Percentiles rank a stretch among this genome's conserved stretches.
Evolutionary conservation across 139 green algal species (phyloP).

Genomic region (Ettlia oleoabundans): DNA sequence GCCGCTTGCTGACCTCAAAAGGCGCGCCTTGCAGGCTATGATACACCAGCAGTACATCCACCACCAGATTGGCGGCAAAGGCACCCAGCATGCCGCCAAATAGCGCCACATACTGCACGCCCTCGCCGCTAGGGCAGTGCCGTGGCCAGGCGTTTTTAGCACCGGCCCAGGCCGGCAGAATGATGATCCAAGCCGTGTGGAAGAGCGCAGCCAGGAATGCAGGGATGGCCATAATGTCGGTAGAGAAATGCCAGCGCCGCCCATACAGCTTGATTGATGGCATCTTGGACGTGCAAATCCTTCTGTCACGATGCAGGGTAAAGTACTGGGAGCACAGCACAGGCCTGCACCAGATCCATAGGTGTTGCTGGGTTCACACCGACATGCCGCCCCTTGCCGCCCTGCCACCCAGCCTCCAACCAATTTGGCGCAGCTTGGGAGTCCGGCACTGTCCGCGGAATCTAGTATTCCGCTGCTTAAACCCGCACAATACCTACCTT

Average conservation of each 20-base stretch:
- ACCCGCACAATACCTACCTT: too few relatives aligned
- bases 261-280: conserved; percentile 47
- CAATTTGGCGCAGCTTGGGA: too few relatives aligned
- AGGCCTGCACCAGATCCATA: background rate
- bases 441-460: too few relatives aligned
- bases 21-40: conserved; percentile 35
- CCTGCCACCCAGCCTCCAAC: too few relatives aligned
- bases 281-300: too few relatives aligned
- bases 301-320: too few relatives aligned
- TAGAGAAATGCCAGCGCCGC: conserved; percentile 54
- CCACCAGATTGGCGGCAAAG: conserved; percentile 25
- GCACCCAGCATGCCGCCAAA: conserved; percentile 28
- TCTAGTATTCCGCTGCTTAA: too few relatives aligned
- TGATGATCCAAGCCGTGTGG: conserved; percentile 48
- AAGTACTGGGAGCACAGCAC: too few relatives aligned
- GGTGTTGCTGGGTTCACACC: too few relatives aligned
- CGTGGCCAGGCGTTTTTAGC: background rate
- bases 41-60: conserved; percentile 26
- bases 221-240: conserved; percentile 49
- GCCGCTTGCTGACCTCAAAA: conserved; percentile 48
- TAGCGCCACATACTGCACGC: conserved; percentile 32
- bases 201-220: conserved; percentile 11
- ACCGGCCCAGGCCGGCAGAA: conserved; percentile 30
- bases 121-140: conserved; percentile 13
- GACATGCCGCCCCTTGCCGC: background rate